phyloP scores from a whole-genome alignment of 306 rosid genomes.

The Castanea sativa region DNA sequence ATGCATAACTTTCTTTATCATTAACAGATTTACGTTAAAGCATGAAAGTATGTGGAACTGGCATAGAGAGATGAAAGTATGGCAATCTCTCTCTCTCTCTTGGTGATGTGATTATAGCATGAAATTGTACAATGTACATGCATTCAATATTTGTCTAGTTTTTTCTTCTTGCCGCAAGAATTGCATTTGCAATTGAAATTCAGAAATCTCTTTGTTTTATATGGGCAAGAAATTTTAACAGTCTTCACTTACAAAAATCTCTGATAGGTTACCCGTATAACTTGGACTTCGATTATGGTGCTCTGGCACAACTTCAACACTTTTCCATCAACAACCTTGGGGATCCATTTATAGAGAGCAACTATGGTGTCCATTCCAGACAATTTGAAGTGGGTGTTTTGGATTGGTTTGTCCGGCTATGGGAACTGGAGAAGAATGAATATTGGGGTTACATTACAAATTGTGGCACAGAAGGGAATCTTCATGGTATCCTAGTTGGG shows the following conservation, averaged over 20 bases:
- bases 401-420: slow-evolving; percentile 94
- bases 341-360: slow-evolving; percentile 96
- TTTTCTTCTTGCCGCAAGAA: no score
- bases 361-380: slow-evolving; percentile 91
- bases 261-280: slow-evolving; percentile 69
- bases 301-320: slow-evolving; percentile 77
- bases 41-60: no score
- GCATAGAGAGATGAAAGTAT: no score
- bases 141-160: no score
- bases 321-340: slow-evolving; percentile 94
- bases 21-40: no score
- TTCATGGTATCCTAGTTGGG: slow-evolving; percentile 83
- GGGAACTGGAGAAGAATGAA: slow-evolving; percentile 90
- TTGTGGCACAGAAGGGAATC: slow-evolving; percentile 98
- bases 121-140: no score
- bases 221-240: no score
- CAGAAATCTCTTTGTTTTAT: no score
- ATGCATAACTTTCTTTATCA: no score
- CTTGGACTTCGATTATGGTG: slow-evolving; percentile 95
- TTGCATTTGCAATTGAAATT: no score
- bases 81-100: no score
- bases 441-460: slow-evolving; percentile 98
- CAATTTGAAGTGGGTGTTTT: slow-evolving; percentile 93
- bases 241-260: slow-evolving; percentile 1
- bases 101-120: no score